Evolutionary conservation across 257 asterid genomes (phyloP).

Genomic region (Cinchona pubescens): DNA sequence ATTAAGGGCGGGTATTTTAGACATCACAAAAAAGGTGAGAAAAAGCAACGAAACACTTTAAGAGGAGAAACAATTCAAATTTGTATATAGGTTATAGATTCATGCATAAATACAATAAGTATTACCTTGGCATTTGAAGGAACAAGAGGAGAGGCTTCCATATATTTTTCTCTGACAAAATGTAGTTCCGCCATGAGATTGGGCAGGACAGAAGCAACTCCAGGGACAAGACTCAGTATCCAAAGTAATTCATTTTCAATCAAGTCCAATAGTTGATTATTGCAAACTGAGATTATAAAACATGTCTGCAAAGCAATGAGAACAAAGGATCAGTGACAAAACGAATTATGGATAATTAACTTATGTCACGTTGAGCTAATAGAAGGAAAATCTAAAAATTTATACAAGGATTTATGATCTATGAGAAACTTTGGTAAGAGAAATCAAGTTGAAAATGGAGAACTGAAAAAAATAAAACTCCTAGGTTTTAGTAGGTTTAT

Average conservation of each 20-base stretch:
- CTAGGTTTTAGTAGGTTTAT: not conserved
- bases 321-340: not conserved
- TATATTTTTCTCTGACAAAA: conserved; percentile 25
- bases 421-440: not conserved
- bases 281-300: conserved; percentile 37
- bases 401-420: not conserved
- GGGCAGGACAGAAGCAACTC: conserved; percentile 30
- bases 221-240: conserved; percentile 34
- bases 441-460: not conserved
- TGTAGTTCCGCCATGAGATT: conserved; percentile 24
- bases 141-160: conserved; percentile 26
- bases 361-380: not conserved
- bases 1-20: too few relatives aligned
- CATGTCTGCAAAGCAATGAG: conserved; percentile 25
- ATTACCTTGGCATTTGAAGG: conserved; percentile 27
- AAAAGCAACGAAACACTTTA: too few relatives aligned
- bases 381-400: not conserved
- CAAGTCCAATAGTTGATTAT: conserved; percentile 35
- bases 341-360: not conserved
- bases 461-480: not conserved
- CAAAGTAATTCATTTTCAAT: conserved; percentile 25
- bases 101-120: not conserved
- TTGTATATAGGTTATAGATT: too few relatives aligned
- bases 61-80: too few relatives aligned
- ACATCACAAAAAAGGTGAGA: too few relatives aligned